phyloP scores from a whole-genome alignment of 2,329 filamentous ascomycete species.

The Phyllachora maydis region DNA sequence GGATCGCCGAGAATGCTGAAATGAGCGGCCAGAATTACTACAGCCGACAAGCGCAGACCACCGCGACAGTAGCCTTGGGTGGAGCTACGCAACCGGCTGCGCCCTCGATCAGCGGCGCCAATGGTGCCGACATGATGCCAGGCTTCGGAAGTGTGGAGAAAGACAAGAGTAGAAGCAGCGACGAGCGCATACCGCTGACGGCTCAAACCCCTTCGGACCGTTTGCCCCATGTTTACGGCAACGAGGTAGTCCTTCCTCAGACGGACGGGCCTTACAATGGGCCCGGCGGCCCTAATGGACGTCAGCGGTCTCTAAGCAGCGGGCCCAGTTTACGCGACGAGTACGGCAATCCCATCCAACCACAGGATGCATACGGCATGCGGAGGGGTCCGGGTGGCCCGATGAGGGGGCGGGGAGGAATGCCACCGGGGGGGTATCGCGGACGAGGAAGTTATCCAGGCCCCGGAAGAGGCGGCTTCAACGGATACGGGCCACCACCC shows the following conservation, averaged over 20 bases:
- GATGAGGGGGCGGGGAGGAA: constrained; percentile 28
- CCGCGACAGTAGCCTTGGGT: constrained; percentile 16
- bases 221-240: constrained; percentile 22
- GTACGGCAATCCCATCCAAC: constrained; percentile 38
- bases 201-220: constrained; percentile 38
- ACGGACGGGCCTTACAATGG: constrained; percentile 13
- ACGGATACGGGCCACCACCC: constrained; percentile 19
- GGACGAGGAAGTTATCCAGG: constrained; percentile 27
- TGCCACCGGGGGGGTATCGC: constrained; percentile 20
- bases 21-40: constrained; percentile 95
- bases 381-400: constrained; percentile 24
- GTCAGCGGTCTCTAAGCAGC: constrained; percentile 13
- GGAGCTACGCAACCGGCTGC: constrained; percentile 33
- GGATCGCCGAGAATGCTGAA: constrained; percentile 83
- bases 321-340: constrained; percentile 24
- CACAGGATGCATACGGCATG: constrained; percentile 22
- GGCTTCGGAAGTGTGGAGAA: constrained; percentile 47
- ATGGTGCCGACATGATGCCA: constrained; percentile 26
- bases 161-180: constrained; percentile 38
- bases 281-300: constrained; percentile 13
- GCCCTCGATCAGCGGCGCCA: constrained; percentile 32
- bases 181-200: constrained; percentile 54
- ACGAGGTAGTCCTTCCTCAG: constrained; percentile 15
- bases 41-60: constrained; percentile 40
- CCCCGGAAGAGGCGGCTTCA: constrained; percentile 14